Percentiles rank a stretch among this genome's conserved stretches.
phyloP scores from a whole-genome alignment of 371 early-diverging fungal genomes.

The Mortierella sp. region DNA sequence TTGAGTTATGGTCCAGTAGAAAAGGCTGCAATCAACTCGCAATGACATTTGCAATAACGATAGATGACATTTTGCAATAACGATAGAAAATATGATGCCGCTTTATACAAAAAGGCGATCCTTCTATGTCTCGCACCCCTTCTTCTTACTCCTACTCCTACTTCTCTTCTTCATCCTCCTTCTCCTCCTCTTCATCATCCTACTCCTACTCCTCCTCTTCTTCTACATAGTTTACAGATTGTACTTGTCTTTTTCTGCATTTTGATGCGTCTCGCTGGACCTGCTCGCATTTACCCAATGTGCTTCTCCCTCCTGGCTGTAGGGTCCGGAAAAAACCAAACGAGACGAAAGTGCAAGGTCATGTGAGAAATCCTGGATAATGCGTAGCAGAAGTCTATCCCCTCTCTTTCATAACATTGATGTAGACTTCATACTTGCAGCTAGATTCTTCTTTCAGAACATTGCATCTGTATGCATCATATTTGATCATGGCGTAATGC shows the following conservation, averaged over 20 bases:
- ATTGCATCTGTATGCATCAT: too few species aligned
- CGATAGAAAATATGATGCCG: background rate
- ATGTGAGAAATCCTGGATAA: background rate
- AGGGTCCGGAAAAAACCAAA: background rate
- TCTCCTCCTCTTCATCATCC: background rate
- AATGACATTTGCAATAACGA: background rate
- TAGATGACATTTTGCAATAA: too few species aligned
- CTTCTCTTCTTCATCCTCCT: background rate
- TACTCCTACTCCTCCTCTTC: too few species aligned
- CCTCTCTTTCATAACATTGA: too few species aligned
- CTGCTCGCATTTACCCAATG: background rate
- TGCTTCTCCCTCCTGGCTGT: background rate
- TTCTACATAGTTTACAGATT: too few species aligned
- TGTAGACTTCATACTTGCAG: too few species aligned
- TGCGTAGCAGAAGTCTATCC: too few species aligned
- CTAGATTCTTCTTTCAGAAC: too few species aligned
- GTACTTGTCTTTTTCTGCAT: background rate
- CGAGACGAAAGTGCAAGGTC: background rate
- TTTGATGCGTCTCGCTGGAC: background rate
- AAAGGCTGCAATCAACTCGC: background rate
- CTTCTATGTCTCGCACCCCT: background rate
- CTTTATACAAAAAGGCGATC: background rate
- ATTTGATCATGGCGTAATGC: too few species aligned
- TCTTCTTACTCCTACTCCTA: background rate
- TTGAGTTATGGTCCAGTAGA: background rate